Evolutionary conservation across 192 early-diverging fungal species (phyloP).

Genomic region (Mortierella antarctica): DNA sequence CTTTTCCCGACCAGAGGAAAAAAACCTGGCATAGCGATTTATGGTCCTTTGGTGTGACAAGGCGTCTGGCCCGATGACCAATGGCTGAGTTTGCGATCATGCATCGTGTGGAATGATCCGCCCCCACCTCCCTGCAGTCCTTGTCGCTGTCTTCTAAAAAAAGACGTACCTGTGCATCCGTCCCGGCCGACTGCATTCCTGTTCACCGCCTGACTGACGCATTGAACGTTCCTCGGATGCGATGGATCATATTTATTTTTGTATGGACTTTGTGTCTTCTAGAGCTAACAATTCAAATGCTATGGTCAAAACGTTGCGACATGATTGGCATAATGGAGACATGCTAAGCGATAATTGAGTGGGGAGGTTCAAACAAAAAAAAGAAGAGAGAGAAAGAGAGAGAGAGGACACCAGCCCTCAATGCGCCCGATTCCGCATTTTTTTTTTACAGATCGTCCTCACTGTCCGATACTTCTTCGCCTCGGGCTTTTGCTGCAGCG

Average conservation of each 20-base stretch:
- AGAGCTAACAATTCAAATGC: background rate
- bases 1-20: too few species aligned
- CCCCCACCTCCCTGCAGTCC: too few species aligned
- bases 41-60: too few species aligned
- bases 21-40: too few species aligned
- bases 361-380: background rate
- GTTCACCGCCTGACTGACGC: too few species aligned
- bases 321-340: background rate
- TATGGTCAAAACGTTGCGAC: background rate
- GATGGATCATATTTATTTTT: background rate
- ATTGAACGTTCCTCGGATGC: too few species aligned
- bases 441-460: conserved; percentile 54
- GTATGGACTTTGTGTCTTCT: background rate
- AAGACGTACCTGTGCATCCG: too few species aligned
- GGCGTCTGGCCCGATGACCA: too few species aligned
- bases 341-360: background rate
- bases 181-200: too few species aligned
- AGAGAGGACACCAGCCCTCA: background rate
- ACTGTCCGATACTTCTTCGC: conserved; percentile 60
- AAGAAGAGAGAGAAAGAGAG: background rate
- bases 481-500: conserved; percentile 60
- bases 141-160: too few species aligned
- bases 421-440: background rate
- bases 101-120: too few species aligned
- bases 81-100: too few species aligned